Conservation (phyloP, 2,329 filamentous ascomycete genomes). For the Pestalotiopsis sp. region DNA sequence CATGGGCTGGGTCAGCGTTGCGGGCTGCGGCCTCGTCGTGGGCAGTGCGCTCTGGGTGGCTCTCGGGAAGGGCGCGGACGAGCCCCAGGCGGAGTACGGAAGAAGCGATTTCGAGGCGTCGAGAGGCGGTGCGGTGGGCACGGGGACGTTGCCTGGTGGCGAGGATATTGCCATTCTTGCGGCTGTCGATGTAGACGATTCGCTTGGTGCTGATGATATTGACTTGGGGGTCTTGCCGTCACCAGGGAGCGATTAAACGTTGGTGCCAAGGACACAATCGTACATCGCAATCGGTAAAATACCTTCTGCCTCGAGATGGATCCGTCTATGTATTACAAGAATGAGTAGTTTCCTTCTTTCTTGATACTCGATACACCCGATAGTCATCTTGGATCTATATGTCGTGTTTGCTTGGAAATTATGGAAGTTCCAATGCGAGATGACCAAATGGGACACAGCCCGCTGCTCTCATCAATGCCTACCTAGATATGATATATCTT, state of each 20-base stretch:
- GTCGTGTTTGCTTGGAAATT: too few relatives aligned
- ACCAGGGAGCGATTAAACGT: not conserved
- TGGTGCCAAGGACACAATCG: not conserved
- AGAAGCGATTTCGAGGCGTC: constrained; percentile 33
- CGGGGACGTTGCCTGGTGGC: not conserved
- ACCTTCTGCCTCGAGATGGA: too few relatives aligned
- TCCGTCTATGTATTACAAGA: too few relatives aligned
- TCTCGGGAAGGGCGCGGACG: constrained; percentile 37
- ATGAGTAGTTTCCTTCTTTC: too few relatives aligned
- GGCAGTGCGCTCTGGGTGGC: constrained; percentile 55
- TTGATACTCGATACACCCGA: too few relatives aligned
- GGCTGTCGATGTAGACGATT: constrained; percentile 23
- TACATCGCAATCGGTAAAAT: too few relatives aligned
- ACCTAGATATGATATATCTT: too few relatives aligned
- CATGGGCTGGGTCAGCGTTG: constrained; percentile 51
- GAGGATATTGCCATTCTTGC: constrained; percentile 39
- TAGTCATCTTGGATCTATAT: too few relatives aligned
- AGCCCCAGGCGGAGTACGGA: constrained; percentile 27
- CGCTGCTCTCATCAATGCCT: too few relatives aligned
- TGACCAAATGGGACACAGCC: too few relatives aligned
- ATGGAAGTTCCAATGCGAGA: too few relatives aligned
- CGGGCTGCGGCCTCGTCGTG: constrained; percentile 54
- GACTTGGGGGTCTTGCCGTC: constrained; percentile 4
- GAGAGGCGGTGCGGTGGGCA: constrained; percentile 21
- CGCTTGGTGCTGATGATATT: constrained; percentile 23